Base-by-base conservation (phyloP, 2,329 filamentous ascomycete genomes). In the Xylaria sp. region DNA sequence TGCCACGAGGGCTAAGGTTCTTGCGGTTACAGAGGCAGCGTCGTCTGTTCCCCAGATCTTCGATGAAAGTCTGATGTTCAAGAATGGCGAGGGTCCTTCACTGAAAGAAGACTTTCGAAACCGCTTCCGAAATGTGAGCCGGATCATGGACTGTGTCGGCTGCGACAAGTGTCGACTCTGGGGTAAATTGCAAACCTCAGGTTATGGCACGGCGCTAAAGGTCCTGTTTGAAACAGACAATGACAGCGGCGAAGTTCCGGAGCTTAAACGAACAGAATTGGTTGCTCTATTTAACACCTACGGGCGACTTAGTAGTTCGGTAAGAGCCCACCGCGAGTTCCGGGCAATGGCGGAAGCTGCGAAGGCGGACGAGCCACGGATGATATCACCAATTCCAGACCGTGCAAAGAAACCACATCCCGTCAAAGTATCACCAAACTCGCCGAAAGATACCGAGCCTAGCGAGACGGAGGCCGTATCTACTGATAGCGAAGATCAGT, bases 111-210 rank as follows among this genome's bases (percentile, higher is more conserved):
- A 99, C 78, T 99, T 99, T 86, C 92, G 94, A 75, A 96, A 97
- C 80, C 92, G 96, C 18, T 99, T 99, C 86, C 90, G 96, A 78
- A 99, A 99, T 79, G 93, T 99, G 70, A 97, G 93, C 79, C 90
- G 96, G 49, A 87, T 98, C 72, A 99, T 99, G 96, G 96, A 99
- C 81, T 99, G 96, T 75, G 95, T 98, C 23, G 96, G 96, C 54
- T 99, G 96, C 81, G 96, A 99, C 83, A 99, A 99, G 83, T 99
- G 96, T 82, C 90, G 96, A 9, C 89, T 99, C 2, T 99, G 96
- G 96, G 96, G 96, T 58, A 99, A 99, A 82, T 83, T 99, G 46
- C 96, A 99, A 82, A 97, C 94, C 0, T 92, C 93, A 13, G 96
- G 96, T 2, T 98, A 98, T 78, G 96, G 96, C 59, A 94, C 96